Percentiles rank a stretch among this genome's conserved stretches.
Conservation (phyloP, 2,329 filamentous ascomycete species). For the Stemphylium beticola region DNA sequence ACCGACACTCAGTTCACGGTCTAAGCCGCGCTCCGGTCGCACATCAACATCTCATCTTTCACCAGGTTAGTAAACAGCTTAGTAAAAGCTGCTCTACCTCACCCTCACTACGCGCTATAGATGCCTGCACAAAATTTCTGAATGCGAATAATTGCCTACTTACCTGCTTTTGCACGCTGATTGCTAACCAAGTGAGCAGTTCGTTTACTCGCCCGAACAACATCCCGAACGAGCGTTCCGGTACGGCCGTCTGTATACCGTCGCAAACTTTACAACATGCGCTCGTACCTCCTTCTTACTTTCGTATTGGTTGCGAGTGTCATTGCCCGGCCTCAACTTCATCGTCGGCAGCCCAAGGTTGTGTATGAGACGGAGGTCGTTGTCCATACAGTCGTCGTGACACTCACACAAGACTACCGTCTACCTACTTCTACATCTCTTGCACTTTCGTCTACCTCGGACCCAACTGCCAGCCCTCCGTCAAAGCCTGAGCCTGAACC, state of each 20-base stretch:
- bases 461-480: background rate
- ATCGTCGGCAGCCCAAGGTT: slow-evolving; percentile 26
- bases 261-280: slow-evolving; percentile 31
- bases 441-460: background rate
- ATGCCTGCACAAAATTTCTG: too few species aligned
- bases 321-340: slow-evolving; percentile 30
- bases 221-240: too few species aligned
- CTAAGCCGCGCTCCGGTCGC: slow-evolving; percentile 12
- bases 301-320: slow-evolving; percentile 33
- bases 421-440: slow-evolving; percentile 5
- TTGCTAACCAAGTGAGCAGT: too few species aligned
- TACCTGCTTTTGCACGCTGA: too few species aligned
- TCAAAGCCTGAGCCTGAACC: slow-evolving; percentile 1
- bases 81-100: background rate
- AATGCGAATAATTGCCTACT: too few species aligned
- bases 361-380: slow-evolving; percentile 31
- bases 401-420: slow-evolving; percentile 6
- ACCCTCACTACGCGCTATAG: background rate
- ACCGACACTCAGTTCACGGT: slow-evolving; percentile 29
- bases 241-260: too few species aligned
- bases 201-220: too few species aligned
- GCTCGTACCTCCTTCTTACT: slow-evolving; percentile 31
- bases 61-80: slow-evolving; percentile 20
- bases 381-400: slow-evolving; percentile 30
- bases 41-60: slow-evolving; percentile 7